Percentiles rank a stretch among this genome's conserved stretches.
phyloP scores from a whole-genome alignment of 805 yeast genomes.

The Wickerhamiella nectarea region DNA sequence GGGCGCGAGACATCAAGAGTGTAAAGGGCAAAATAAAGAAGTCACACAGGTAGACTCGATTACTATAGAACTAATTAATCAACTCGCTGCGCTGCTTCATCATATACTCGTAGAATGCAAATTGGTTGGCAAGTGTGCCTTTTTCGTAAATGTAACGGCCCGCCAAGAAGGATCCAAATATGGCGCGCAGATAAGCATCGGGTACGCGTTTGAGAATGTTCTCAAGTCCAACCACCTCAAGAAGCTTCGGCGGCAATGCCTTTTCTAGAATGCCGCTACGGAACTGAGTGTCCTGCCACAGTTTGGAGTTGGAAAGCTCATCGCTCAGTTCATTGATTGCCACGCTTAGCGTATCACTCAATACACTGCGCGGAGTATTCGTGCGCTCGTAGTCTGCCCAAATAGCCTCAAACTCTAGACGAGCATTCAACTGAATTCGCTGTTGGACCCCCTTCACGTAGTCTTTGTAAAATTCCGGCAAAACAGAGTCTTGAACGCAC shows the following conservation, averaged over 20 bases:
- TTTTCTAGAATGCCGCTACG: constrained; percentile 62
- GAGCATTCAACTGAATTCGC: constrained; percentile 64
- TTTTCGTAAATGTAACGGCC: constrained; percentile 71
- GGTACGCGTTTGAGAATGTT: constrained; percentile 68
- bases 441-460: constrained; percentile 77
- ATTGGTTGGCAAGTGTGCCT: constrained; percentile 66
- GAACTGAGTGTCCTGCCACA: constrained; percentile 73
- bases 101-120: constrained; percentile 35
- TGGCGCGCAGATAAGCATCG: constrained; percentile 70
- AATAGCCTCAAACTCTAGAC: constrained; percentile 69
- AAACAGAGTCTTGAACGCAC: constrained; percentile 45
- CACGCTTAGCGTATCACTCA: constrained; percentile 71
- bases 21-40: too few relatives aligned
- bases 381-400: constrained; percentile 63
- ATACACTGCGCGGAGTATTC: constrained; percentile 42
- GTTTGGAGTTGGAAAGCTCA: constrained; percentile 63
- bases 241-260: constrained; percentile 64
- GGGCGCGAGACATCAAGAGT: too few relatives aligned
- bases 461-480: constrained; percentile 63
- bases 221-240: constrained; percentile 47
- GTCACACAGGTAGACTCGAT: too few relatives aligned
- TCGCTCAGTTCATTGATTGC: constrained; percentile 78
- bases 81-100: constrained; percentile 17
- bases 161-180: constrained; percentile 76
- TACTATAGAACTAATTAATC: too few relatives aligned